Conservation (phyloP, 129 eudicot species). For the Helichrysum umbraculigerum region DNA sequence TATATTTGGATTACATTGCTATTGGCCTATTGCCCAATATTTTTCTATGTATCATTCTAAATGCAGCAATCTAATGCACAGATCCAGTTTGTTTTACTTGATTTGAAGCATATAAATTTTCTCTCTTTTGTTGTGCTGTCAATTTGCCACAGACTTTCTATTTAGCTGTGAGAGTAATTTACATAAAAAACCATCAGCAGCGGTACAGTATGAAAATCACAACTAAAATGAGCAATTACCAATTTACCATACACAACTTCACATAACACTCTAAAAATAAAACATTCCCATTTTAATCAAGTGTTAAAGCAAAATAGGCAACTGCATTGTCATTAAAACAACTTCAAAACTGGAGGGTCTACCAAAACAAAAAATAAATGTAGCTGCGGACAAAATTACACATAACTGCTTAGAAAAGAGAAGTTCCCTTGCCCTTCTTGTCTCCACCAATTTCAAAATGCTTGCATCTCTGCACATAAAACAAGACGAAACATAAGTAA, state of each 20-base stretch:
- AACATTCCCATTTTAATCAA: background rate
- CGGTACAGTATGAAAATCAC: too few relatives aligned
- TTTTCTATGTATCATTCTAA: background rate
- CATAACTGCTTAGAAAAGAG: conserved; percentile 32
- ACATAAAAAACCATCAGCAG: background rate
- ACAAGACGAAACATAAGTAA: background rate
- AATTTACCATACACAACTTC: background rate
- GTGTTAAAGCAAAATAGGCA: conserved; percentile 13
- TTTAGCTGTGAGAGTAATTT: background rate
- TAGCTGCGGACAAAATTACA: conserved; percentile 19
- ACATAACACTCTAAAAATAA: background rate
- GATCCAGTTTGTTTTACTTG: background rate
- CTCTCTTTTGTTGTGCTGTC: background rate
- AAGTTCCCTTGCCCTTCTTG: conserved; percentile 49
- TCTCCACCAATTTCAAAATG: conserved; percentile 52
- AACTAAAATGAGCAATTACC: background rate
- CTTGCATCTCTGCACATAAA: conserved; percentile 41
- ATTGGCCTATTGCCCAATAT: background rate
- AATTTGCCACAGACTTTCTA: background rate
- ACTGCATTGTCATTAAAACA: conserved; percentile 6
- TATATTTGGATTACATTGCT: background rate
- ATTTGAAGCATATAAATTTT: background rate
- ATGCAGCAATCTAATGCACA: background rate
- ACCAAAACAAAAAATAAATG: conserved; percentile 9
- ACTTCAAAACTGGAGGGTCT: conserved; percentile 24